Evolutionary conservation across 2,329 filamentous ascomycete genomes (phyloP).

Genomic region (Sporothrix mexicana): DNA sequence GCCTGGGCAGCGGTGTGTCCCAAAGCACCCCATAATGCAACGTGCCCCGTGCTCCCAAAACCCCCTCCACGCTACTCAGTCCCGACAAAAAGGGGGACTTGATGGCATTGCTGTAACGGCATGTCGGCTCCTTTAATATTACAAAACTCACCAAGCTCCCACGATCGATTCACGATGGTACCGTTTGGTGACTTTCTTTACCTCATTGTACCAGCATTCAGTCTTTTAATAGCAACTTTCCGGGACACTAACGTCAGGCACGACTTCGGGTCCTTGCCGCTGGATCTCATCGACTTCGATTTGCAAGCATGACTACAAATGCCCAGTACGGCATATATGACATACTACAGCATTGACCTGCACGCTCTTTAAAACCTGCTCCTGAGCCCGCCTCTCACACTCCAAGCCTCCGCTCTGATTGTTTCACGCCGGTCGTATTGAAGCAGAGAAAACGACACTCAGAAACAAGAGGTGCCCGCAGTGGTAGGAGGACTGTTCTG

Average conservation of each 20-base stretch:
- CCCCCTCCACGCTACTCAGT: neutral
- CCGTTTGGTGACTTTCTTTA: too few relatives aligned
- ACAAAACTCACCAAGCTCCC: neutral
- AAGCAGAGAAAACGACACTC: neutral
- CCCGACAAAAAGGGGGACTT: neutral
- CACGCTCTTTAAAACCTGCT: slow-evolving; percentile 7
- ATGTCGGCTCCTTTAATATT: slow-evolving; percentile 18
- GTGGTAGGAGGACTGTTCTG: neutral
- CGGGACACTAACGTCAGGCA: neutral
- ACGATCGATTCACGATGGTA: neutral
- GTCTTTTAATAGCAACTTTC: neutral
- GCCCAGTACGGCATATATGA: neutral
- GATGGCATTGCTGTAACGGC: slow-evolving; percentile 25
- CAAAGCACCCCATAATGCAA: neutral
- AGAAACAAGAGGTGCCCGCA: neutral
- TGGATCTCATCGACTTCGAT: slow-evolving; percentile 9
- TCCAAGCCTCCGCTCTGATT: slow-evolving; percentile 20
- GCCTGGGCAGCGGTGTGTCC: neutral
- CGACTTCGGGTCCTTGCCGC: neutral
- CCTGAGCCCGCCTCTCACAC: neutral
- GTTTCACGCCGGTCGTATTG: slow-evolving; percentile 19
- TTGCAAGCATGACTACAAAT: neutral
- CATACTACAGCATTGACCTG: neutral
- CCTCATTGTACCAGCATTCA: too few relatives aligned
- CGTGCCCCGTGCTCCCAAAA: slow-evolving; percentile 13